A percentile compares a stretch with the other conserved stretches of the same genome.
Conservation (phyloP, 371 early-diverging fungal genomes). For the Mortierella sp. region DNA sequence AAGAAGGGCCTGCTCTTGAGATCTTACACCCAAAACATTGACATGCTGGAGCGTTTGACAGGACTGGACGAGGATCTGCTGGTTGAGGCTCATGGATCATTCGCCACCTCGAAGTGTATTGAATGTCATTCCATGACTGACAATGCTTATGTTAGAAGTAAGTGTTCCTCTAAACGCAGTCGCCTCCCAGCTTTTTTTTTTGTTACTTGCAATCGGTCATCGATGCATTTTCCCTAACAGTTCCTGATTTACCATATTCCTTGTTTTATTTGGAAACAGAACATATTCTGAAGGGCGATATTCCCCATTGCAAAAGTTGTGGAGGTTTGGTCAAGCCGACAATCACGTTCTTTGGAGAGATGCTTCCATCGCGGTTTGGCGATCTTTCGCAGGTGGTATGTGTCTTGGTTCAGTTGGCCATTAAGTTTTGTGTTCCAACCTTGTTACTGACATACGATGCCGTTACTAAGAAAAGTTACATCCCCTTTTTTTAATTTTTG, state of each 20-base stretch:
- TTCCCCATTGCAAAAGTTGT: slow-evolving; percentile 79
- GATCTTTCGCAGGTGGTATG: slow-evolving; percentile 60
- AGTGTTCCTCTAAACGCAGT: too few relatives aligned
- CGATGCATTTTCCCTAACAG: too few relatives aligned
- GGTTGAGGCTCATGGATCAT: slow-evolving; percentile 96
- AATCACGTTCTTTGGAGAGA: slow-evolving; percentile 96
- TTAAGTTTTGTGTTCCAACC: background rate
- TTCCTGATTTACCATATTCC: too few relatives aligned
- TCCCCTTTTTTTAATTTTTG: too few relatives aligned
- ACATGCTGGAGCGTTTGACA: slow-evolving; percentile 90
- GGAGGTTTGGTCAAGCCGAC: slow-evolving; percentile 88
- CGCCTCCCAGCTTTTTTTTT: too few relatives aligned
- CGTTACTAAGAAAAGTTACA: background rate
- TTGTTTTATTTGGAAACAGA: slow-evolving; percentile 37
- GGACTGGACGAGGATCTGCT: slow-evolving; percentile 77
- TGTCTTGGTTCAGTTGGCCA: too few relatives aligned
- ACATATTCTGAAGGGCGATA: slow-evolving; percentile 63
- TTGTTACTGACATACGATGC: background rate
- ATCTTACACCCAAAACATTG: slow-evolving; percentile 96
- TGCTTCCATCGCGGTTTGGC: slow-evolving; percentile 84
- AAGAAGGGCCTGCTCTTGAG: slow-evolving; percentile 80
- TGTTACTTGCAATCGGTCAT: too few relatives aligned
- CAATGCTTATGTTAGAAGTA: slow-evolving; percentile 51
- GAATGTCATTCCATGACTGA: slow-evolving; percentile 60
- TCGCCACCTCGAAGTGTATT: slow-evolving; percentile 85